A percentile compares a stretch with the other conserved stretches of the same genome.
Evolutionary conservation across 2,329 filamentous ascomycete species (phyloP).

Genomic region (Ceratocystis smalleyi): DNA sequence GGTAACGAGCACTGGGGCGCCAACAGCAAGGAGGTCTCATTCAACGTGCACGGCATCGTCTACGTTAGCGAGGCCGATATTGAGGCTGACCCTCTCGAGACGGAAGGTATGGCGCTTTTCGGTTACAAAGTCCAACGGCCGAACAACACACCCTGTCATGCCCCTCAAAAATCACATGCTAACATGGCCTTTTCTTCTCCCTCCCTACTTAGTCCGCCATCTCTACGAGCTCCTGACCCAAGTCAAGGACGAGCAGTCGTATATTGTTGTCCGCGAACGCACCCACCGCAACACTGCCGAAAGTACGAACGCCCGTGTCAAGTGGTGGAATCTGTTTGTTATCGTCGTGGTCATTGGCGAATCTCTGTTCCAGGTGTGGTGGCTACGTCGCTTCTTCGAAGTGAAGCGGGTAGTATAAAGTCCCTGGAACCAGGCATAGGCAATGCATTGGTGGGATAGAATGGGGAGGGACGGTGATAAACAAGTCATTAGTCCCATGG

Average conservation of each 20-base stretch:
- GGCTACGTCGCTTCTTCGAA: constrained; percentile 97
- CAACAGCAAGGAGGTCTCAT: constrained; percentile 92
- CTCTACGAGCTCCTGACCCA: constrained; percentile 75
- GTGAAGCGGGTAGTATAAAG: constrained; percentile 26
- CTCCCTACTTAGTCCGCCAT: constrained; percentile 50
- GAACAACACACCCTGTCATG: not conserved
- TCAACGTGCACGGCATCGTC: constrained; percentile 97
- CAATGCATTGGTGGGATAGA: not conserved
- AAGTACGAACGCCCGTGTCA: constrained; percentile 92
- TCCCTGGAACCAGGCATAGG: not conserved
- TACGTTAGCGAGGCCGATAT: constrained; percentile 84
- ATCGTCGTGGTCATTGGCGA: constrained; percentile 76
- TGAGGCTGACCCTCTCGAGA: constrained; percentile 73
- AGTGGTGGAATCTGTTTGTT: constrained; percentile 99
- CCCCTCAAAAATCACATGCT: constrained; percentile 9
- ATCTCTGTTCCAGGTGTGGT: constrained; percentile 98
- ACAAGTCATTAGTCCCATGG: not conserved
- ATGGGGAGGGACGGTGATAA: too few relatives aligned
- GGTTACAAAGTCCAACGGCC: not conserved
- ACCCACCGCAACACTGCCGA: constrained; percentile 97
- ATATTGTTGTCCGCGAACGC: constrained; percentile 88
- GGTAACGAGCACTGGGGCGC: constrained; percentile 97
- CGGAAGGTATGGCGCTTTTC: constrained; percentile 50
- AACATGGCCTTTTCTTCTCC: constrained; percentile 1
- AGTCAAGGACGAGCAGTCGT: constrained; percentile 95